phyloP scores from a whole-genome alignment of 805 yeast genomes.

The Lachancea fermentati region DNA sequence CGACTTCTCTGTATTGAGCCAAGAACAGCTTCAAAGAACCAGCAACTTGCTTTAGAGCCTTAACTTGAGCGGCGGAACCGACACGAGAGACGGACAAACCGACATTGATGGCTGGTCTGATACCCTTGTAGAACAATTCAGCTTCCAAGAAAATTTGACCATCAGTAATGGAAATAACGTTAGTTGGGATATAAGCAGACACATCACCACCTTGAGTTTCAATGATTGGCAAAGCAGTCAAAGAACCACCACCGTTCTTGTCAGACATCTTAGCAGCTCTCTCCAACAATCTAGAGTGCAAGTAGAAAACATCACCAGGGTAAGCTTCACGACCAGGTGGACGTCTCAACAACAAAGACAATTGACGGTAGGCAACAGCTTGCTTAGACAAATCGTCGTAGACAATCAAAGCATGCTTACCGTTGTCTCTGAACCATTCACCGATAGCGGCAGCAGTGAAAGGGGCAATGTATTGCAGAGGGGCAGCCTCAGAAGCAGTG shows the following conservation, averaged over 20 bases:
- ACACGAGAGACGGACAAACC: constrained; percentile 99
- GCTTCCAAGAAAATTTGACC: constrained; percentile 99
- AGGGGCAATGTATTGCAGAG: constrained; percentile 99
- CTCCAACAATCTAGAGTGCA: constrained; percentile 91
- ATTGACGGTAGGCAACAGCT: constrained; percentile 99
- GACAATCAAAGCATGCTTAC: constrained; percentile 93
- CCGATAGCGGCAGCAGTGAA: constrained; percentile 99
- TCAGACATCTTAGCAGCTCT: constrained; percentile 97
- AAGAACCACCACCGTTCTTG: constrained; percentile 84
- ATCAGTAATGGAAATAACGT: constrained; percentile 95
- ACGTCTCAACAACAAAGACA: constrained; percentile 94
- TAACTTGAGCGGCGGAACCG: constrained; percentile 99
- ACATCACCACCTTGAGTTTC: constrained; percentile 99
- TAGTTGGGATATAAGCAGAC: constrained; percentile 95
- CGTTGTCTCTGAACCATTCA: constrained; percentile 99
- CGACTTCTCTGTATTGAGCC: constrained; percentile 99
- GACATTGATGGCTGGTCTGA: constrained; percentile 99
- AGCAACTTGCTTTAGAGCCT: constrained; percentile 99
- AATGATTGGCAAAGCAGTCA: constrained; percentile 93
- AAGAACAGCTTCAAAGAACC: constrained; percentile 99
- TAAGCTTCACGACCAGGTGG: constrained; percentile 97
- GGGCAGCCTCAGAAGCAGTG: constrained; percentile 99
- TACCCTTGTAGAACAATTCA: constrained; percentile 99
- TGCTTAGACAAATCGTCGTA: constrained; percentile 98
- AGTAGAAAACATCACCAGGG: constrained; percentile 96